Base-by-base conservation (phyloP, 1,139 yeast genomes). In the Blastobotrys proliferans region DNA sequence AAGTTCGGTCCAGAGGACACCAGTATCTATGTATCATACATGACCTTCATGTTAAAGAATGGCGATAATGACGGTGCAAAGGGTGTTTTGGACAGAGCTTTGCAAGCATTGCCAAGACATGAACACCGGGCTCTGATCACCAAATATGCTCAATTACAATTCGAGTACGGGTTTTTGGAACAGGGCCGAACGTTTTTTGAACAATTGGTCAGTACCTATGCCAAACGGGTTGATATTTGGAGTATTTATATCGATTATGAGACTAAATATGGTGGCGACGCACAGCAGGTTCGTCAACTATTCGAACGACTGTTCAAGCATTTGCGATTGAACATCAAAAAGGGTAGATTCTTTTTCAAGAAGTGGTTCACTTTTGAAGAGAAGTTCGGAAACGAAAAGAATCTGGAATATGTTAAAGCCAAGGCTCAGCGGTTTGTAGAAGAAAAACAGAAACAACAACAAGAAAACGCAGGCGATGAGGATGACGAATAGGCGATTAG, bases 181-280 rank as follows among this genome's bases (percentile, higher is more conserved):
- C 94, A 92, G 63, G 98, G 95, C 44, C 80, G 97, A 64, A 85
- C 97, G 1, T 72, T 92, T 54, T 87, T 90, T 58, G 97, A 92
- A 69, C 97, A 97, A 41, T 76, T 92, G 50, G 67, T 92, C 45
- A 77, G 94, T 26, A 94, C 88, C 60, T 94, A 86, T 40, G 94
- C 97, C 47, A 87, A 87, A 71, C 79, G 95, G 66, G 78, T 86
- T 48, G 98, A 92, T 64, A 67, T 92, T 53, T 92, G 97, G 97
- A 88, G 84, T 60, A 94, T 90, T 35, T 88, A 88, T 64, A 76
- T 90, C 52, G 98, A 92, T 64, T 95, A 86, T 66, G 97, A 92
- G 66, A 81, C 85, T 61, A 85, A 84, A 64, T 53, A 57, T 37
- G 79, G 79, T 40, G 30, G 26, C 6, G 19, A 38, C 10, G 24